These are phyloP conservation scores for Syzygium aqueum DNA, from an alignment of 345 rosid genomes.

Conservation along the genomic window DNA sequence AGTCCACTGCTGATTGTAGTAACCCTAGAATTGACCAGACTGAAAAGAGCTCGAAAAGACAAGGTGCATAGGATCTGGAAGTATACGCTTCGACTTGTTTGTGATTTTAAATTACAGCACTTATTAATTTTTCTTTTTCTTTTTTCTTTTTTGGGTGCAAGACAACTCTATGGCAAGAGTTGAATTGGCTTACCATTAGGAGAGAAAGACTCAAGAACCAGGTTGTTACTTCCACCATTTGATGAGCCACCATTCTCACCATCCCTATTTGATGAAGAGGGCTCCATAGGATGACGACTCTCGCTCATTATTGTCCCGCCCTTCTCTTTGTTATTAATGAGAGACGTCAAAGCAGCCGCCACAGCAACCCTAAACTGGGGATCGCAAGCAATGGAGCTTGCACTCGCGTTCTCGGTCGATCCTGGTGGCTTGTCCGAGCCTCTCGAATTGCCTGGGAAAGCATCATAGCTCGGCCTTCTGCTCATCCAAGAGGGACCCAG, in stretches of 20 bases:
- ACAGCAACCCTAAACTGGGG: slow-evolving; percentile 51
- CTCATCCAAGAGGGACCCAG: not conserved
- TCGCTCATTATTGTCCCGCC: not conserved
- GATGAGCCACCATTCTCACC: slow-evolving; percentile 9
- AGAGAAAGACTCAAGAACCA: slow-evolving; percentile 13
- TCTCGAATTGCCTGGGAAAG: not conserved
- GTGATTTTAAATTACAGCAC: not conserved
- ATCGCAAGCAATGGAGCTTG: slow-evolving; percentile 35
- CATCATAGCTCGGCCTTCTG: slow-evolving; percentile 3
- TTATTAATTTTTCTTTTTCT: not conserved
- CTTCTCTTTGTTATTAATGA: slow-evolving; percentile 23
- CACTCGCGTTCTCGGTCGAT: slow-evolving; percentile 2
- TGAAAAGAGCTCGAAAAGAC: not conserved
- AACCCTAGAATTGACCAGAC: not conserved
- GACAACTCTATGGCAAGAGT: not conserved
- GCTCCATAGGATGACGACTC: not conserved
- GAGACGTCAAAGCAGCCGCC: slow-evolving; percentile 43
- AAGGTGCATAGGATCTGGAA: not conserved
- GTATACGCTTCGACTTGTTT: not conserved
- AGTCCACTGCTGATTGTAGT: not conserved
- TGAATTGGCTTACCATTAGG: slow-evolving; percentile 9
- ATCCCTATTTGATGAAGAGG: not conserved
- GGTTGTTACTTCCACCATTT: slow-evolving; percentile 1
- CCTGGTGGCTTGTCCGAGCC: not conserved
- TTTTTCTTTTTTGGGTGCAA: not conserved